Evolutionary conservation across 441 rosid species (phyloP).

Genomic region (Gossypium aridum): DNA sequence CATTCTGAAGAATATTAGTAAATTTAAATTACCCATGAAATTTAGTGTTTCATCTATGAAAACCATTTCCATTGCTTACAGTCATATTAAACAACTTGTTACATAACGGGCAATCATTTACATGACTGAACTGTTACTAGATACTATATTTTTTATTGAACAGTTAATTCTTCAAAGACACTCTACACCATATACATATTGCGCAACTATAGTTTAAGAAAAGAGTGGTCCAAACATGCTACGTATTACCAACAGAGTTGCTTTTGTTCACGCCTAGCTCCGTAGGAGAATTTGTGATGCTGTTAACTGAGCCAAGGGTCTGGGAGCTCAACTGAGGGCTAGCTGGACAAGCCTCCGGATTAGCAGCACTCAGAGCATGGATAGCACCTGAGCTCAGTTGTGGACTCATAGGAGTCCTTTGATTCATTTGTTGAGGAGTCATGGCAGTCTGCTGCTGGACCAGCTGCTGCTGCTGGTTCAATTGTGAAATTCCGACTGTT

Average conservation of each 20-base stretch:
- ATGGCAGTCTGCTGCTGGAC: constrained; percentile 41
- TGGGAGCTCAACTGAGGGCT: constrained; percentile 97
- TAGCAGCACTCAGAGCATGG: constrained; percentile 70
- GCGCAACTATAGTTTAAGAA: not conserved
- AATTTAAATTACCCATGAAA: not conserved
- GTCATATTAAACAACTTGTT: not conserved
- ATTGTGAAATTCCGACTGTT: constrained; percentile 57
- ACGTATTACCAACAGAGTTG: constrained; percentile 64
- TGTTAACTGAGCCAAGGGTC: constrained; percentile 89
- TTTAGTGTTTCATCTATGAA: not conserved
- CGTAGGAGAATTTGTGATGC: constrained; percentile 86
- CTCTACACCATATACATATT: not conserved
- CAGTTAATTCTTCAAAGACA: not conserved
- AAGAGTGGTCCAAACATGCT: constrained; percentile 3
- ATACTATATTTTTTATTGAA: not conserved
- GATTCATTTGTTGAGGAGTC: constrained; percentile 86
- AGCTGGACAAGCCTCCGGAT: constrained; percentile 79
- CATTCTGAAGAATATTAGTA: not conserved
- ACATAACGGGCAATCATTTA: not conserved
- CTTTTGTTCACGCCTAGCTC: constrained; percentile 83
- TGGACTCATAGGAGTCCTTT: constrained; percentile 93
- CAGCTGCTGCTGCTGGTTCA: constrained; percentile 33
- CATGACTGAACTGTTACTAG: not conserved
- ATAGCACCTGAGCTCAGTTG: constrained; percentile 83
- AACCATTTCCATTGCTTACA: not conserved